phyloP scores from a whole-genome alignment of 257 asterid genomes.

The Eustoma russellianum region DNA sequence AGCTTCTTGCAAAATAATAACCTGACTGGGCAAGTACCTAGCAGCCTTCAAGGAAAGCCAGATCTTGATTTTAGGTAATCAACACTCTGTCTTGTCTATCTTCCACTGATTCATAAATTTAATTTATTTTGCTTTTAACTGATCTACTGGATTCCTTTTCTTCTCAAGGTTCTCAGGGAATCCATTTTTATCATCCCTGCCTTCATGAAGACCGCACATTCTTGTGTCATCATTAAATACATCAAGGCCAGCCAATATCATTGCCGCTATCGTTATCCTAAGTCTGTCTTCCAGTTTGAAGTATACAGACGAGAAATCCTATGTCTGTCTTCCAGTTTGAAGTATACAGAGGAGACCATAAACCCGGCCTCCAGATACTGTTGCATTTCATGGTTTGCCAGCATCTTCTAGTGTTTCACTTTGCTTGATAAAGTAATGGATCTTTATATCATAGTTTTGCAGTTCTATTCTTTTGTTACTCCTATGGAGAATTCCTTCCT shows the following conservation, averaged over 20 bases:
- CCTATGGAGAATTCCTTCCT: neutral
- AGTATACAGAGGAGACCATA: conserved; percentile 3
- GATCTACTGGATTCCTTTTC: conserved; percentile 1
- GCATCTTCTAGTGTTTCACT: no score
- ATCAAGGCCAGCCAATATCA: conserved; percentile 2
- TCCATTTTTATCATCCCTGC: conserved; percentile 48
- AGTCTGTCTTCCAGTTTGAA: conserved; percentile 5
- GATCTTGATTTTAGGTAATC: conserved; percentile 52
- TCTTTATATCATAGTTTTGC: neutral
- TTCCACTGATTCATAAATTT: neutral
- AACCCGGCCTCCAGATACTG: neutral
- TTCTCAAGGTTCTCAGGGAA: conserved; percentile 65
- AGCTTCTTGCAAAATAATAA: conserved; percentile 86
- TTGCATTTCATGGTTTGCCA: no score
- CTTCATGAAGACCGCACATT: conserved; percentile 18
- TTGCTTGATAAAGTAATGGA: no score
- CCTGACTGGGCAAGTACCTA: conserved; percentile 75
- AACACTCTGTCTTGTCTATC: conserved; percentile 1
- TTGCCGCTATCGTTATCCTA: no score
- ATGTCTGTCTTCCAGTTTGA: conserved; percentile 4
- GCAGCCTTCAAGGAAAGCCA: conserved; percentile 40
- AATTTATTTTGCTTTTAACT: conserved; percentile 2
- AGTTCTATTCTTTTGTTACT: conserved; percentile 2
- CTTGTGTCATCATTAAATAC: conserved; percentile 2
- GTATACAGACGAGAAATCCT: neutral